A percentile compares a stretch with the other conserved stretches of the same genome.
These are phyloP conservation scores for Euphorbia pulcherrima DNA, from an alignment of 345 rosid species.

Conservation along the genomic window DNA sequence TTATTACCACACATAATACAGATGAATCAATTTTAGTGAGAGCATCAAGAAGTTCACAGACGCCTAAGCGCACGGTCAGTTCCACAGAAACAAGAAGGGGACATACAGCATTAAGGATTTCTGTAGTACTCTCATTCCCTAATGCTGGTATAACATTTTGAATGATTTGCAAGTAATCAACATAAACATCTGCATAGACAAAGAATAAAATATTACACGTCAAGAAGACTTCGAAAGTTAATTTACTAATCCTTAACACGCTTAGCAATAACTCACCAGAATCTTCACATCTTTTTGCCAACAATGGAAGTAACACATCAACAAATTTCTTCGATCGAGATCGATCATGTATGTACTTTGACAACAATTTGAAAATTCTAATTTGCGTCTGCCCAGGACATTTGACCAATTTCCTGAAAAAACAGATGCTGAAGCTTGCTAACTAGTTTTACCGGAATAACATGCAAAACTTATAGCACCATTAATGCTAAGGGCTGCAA, in stretches of 20 bases:
- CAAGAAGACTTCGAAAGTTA: neutral
- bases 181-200: slow-evolving; percentile 47
- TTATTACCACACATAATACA: slow-evolving; percentile 51
- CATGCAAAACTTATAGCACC: neutral
- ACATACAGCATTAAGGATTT: slow-evolving; percentile 48
- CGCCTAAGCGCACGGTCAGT: slow-evolving; percentile 49
- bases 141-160: slow-evolving; percentile 47
- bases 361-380: slow-evolving; percentile 60
- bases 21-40: slow-evolving; percentile 70
- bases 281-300: slow-evolving; percentile 46
- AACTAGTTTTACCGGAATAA: neutral
- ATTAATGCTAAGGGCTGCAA: neutral
- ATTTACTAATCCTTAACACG: neutral
- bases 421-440: slow-evolving; percentile 10
- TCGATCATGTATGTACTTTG: slow-evolving; percentile 52
- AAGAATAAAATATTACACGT: slow-evolving; percentile 7
- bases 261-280: slow-evolving; percentile 44
- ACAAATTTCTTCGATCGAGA: slow-evolving; percentile 48
- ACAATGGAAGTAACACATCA: slow-evolving; percentile 64
- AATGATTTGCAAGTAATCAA: slow-evolving; percentile 55
- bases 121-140: slow-evolving; percentile 41
- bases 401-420: slow-evolving; percentile 61
- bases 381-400: slow-evolving; percentile 56
- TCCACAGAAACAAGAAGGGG: slow-evolving; percentile 67
- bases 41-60: slow-evolving; percentile 68